phyloP scores from a whole-genome alignment of 1,284 basidiomycete species.

The Pseudozyma thailandica region DNA sequence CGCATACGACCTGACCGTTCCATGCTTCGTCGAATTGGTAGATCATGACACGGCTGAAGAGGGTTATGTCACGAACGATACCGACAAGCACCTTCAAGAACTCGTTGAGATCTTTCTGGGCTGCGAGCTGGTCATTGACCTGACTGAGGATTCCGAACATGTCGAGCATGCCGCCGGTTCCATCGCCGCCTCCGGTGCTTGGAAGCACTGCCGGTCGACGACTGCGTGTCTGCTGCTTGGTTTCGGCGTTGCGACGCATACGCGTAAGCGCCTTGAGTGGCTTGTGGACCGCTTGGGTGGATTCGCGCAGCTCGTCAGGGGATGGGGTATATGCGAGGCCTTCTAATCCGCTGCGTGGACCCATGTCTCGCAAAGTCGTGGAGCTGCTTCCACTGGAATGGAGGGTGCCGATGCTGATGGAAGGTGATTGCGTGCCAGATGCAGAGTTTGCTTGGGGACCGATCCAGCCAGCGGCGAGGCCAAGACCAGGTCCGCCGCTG shows the following conservation, averaged over 20 bases:
- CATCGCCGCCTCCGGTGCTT: conserved; percentile 30
- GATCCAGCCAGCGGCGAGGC: conserved; percentile 19
- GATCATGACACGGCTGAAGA: conserved; percentile 76
- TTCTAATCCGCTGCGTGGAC: conserved; percentile 37
- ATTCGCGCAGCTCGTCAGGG: conserved; percentile 75
- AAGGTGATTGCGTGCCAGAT: conserved; percentile 22
- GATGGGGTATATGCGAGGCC: conserved; percentile 51
- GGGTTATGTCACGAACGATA: conserved; percentile 78
- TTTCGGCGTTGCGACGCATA: conserved; percentile 47
- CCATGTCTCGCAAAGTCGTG: conserved; percentile 14
- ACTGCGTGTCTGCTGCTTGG: conserved; percentile 26
- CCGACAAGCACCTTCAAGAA: conserved; percentile 84
- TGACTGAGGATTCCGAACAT: conserved; percentile 76
- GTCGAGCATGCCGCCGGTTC: conserved; percentile 53
- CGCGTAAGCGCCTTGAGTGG: conserved; percentile 80
- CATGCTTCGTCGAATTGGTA: conserved; percentile 81
- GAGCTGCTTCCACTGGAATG: conserved; percentile 41
- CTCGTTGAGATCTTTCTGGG: conserved; percentile 76
- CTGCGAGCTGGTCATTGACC: conserved; percentile 84
- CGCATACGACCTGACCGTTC: conserved; percentile 80
- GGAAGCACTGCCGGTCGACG: conserved; percentile 29
- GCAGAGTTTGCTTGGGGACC: neutral
- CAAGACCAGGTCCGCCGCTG: conserved; percentile 51
- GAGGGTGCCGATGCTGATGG: conserved; percentile 40
- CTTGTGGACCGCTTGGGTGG: conserved; percentile 78